phyloP scores from a whole-genome alignment of 768 basidiomycete genomes.

The Crucibulum laeve region DNA sequence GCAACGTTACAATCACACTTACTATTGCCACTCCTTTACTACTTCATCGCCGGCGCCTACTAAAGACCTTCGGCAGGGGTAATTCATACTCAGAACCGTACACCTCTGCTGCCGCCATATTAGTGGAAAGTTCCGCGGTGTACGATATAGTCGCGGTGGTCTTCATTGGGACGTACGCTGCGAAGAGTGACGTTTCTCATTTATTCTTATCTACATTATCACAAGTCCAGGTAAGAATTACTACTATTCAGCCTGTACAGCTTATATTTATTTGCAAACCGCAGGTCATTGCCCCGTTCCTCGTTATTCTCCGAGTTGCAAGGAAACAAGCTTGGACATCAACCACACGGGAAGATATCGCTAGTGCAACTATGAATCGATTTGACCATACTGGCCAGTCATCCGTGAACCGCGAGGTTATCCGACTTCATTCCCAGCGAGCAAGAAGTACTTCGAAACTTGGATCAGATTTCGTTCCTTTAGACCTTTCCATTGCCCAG shows the following conservation, averaged over 20 bases:
- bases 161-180: constrained; percentile 20
- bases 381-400: too few relatives aligned
- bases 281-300: not conserved
- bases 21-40: constrained; percentile 20
- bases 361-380: too few relatives aligned
- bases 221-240: constrained; percentile 17
- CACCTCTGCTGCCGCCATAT: constrained; percentile 18
- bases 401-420: too few relatives aligned
- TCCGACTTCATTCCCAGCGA: too few relatives aligned
- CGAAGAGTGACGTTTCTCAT: constrained; percentile 10
- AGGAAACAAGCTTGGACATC: not conserved
- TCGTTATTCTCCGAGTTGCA: not conserved
- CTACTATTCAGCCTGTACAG: not conserved
- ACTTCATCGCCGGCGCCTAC: constrained; percentile 13
- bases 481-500: too few relatives aligned
- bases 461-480: too few relatives aligned
- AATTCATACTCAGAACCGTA: constrained; percentile 13
- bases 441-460: too few relatives aligned
- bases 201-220: constrained; percentile 14
- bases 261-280: not conserved
- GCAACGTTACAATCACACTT: constrained; percentile 23
- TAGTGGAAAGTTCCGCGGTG: constrained; percentile 27
- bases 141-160: constrained; percentile 20
- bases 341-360: not conserved
- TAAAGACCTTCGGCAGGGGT: constrained; percentile 1